Evolutionary conservation across 192 early-diverging fungal genomes (phyloP), one percentile per base, ranked within the genome.

Genomic region (Dimargaris verticillata): DNA sequence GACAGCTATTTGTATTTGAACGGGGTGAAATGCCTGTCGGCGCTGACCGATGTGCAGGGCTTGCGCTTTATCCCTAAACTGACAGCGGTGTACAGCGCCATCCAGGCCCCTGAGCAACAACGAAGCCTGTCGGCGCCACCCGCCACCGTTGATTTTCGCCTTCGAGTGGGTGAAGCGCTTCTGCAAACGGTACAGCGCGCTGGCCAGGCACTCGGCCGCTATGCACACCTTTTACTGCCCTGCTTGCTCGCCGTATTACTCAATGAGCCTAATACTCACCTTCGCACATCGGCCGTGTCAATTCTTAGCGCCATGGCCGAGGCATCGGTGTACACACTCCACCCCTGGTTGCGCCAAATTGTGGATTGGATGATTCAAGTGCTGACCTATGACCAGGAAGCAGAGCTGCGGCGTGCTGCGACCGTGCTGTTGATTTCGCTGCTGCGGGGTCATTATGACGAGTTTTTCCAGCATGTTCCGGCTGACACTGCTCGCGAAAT

Each of bases 1-100:
- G 94, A 97, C 57, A 89, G 88, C 64, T 97, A 88, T 66, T 83
- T 95, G 33, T 92, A 97, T 61, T 77, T 97, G 38, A 95, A 95
- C 70, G 90, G 92, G 10, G 79, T 97, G 60, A 87, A 88, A 60
- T 89, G 91, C 2, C 74, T 93, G 12, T 74, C 87, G 5, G 77
- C 91, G 0, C 66, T 95, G 26, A 85, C 89, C 0, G 94, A 97
- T 64, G 74, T 78, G 18, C 82, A 92, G 60, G 88, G 88, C 15
- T 66, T 75, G 38, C 64, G 68, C 44, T 86, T 87, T 54, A 75
- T 97, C 48, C 64, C 65, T 26, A 78, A 77, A 53, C 75, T 97
- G 24, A 74, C 83, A 20, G 46, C 45, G 12, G 79, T 89, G 54
- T 97, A 97, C 70, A 57, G 66, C 11, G 73, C 69, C 20, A 7